phyloP scores from a whole-genome alignment of 139 green algal genomes.

The Chlamydomonas incerta region DNA sequence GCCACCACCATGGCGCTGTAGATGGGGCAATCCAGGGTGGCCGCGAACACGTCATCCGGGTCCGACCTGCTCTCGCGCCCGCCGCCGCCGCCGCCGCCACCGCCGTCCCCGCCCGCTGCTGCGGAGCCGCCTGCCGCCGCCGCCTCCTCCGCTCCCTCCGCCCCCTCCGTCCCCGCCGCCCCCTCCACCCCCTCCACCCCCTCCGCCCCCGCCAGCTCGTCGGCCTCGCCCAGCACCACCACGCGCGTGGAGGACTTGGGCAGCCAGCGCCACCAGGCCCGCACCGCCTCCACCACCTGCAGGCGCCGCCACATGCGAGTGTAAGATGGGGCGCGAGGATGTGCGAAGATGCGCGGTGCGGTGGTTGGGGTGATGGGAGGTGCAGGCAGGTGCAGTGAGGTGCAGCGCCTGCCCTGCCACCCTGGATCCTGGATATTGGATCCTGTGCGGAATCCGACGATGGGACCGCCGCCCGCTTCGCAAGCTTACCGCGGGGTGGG shows the following conservation, averaged over 20 bases:
- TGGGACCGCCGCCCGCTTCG: not conserved
- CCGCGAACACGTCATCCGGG: conserved; percentile 3
- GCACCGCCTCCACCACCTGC: conserved; percentile 9
- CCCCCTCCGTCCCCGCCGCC: too few species aligned
- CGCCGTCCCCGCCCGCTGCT: too few species aligned
- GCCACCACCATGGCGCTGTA: conserved; percentile 53
- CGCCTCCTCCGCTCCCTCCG: too few species aligned
- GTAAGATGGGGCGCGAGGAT: too few species aligned
- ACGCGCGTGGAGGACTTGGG: conserved; percentile 2
- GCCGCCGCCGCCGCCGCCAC: not conserved
- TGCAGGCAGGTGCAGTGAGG: too few species aligned
- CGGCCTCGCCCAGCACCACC: not conserved
- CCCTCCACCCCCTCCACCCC: not conserved
- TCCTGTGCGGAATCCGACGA: too few species aligned
- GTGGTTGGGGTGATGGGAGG: too few species aligned
- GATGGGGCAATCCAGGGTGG: conserved; percentile 16
- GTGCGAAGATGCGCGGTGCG: too few species aligned
- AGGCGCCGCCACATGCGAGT: too few species aligned
- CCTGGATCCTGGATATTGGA: too few species aligned
- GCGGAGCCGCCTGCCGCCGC: too few species aligned
- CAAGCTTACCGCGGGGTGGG: not conserved
- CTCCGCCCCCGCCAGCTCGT: not conserved
- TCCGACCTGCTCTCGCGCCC: not conserved
- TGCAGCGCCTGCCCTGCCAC: too few species aligned
- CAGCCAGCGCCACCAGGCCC: conserved; percentile 38